phyloP scores from a whole-genome alignment of 2,329 filamentous ascomycete species.

The Paecilomyces formosus region DNA sequence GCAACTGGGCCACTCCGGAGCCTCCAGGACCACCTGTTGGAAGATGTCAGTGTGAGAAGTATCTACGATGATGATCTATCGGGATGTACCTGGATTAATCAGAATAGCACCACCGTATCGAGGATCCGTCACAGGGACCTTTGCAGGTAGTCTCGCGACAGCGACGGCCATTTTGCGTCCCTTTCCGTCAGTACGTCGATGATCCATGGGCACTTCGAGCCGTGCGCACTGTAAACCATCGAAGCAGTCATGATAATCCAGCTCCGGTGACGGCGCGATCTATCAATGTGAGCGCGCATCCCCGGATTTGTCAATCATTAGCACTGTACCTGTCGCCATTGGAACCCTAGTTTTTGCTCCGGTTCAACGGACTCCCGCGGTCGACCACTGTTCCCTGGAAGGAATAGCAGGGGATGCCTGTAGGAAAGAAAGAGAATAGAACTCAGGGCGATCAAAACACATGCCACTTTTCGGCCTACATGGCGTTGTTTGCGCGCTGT shows the following conservation, averaged over 20 bases:
- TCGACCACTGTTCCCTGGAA: not conserved
- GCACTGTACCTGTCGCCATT: not conserved
- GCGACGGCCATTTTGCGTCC: constrained; percentile 34
- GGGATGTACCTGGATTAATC: constrained; percentile 35
- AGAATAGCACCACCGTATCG: constrained; percentile 41
- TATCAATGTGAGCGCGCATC: constrained; percentile 6
- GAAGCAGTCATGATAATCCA: constrained; percentile 37
- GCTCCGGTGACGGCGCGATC: constrained; percentile 18
- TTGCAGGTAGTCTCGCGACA: constrained; percentile 40
- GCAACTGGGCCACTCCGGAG: constrained; percentile 30
- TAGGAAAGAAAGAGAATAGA: not conserved
- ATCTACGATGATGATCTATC: not conserved
- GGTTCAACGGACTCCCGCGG: not conserved
- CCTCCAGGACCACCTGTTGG: constrained; percentile 36
- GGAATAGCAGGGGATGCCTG: not conserved
- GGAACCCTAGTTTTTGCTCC: not conserved
- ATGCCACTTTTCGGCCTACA: not conserved
- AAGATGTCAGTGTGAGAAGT: constrained; percentile 1
- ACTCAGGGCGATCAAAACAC: not conserved
- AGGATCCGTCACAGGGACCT: constrained; percentile 31
- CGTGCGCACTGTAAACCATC: constrained; percentile 42
- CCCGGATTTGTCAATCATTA: not conserved
- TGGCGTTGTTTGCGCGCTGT: not conserved
- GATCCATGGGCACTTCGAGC: constrained; percentile 43
- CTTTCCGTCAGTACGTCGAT: constrained; percentile 27